phyloP scores from a whole-genome alignment of 331 rosid species.

The Spiraea crenata region DNA sequence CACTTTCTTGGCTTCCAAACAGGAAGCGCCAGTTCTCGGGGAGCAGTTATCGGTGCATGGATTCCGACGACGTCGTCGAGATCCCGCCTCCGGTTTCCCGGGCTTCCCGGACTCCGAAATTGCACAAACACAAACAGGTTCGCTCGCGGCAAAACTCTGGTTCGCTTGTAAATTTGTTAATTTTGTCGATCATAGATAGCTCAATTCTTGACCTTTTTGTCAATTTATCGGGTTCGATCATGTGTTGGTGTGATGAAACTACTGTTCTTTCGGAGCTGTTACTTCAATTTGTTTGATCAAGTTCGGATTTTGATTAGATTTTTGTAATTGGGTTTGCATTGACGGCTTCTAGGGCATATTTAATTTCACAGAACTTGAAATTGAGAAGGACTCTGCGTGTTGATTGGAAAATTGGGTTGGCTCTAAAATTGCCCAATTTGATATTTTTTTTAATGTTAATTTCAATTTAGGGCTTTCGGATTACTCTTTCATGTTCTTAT shows the following conservation, averaged over 20 bases:
- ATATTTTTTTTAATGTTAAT: background rate
- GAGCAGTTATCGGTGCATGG: constrained; percentile 35
- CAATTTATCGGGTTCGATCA: constrained; percentile 4
- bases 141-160: background rate
- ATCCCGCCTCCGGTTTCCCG: constrained; percentile 32
- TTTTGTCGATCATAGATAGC: background rate
- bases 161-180: background rate
- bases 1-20: constrained; percentile 13
- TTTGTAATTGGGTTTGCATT: background rate
- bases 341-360: background rate
- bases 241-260: background rate
- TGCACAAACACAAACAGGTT: constrained; percentile 47
- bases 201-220: background rate
- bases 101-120: constrained; percentile 21
- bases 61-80: constrained; percentile 55
- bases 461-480: background rate
- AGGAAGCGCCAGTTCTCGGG: constrained; percentile 34
- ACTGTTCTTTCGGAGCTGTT: background rate
- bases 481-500: background rate
- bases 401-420: constrained; percentile 1
- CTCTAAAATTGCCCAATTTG: background rate
- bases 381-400: background rate
- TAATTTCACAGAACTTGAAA: background rate
- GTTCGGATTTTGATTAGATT: background rate
- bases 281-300: background rate